Base-by-base conservation (phyloP, 352 stramenopile species). In the Phytophthora kernoviae region DNA sequence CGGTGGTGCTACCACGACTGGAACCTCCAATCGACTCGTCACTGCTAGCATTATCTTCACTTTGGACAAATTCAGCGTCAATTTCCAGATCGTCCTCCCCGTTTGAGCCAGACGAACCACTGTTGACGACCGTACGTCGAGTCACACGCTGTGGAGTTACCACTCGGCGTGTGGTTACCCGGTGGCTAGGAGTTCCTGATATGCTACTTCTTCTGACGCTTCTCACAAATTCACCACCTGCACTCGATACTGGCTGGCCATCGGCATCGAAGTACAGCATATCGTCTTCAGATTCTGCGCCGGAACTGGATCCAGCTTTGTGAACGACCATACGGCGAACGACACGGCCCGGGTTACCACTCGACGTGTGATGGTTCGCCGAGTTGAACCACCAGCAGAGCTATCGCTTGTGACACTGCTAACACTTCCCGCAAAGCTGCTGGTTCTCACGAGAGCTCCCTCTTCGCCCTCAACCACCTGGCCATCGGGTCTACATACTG, bases 111-210 rank as follows among this genome's bases (percentile, higher is more conserved):
- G 52, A 26, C 32, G 17, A 50, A 32, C 41, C 57, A 20, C 63
- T 75, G 15, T 46, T 52, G 36, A 58, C 43, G 6, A 67, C 40
- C 43, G 62, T 66, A 14, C 62, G 68, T 39, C 49, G 58, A 49
- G 70, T 51, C 0, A 77, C 41, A 32, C 58, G 63, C 27, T 68
- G 57, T 4, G 62, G 62, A 18, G 62, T 70, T 15, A 75, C 68
- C 4, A 73, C 68, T 4, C 58, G 62, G 36, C 62, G 67, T 26
- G 62, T 76, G 18, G 63, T 55, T 3, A 70, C 42, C 8, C 61
- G 50, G 20, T 53, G 55, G 40, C 45, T 51, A 10, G 45, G 24
- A 14, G 45, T n/a, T n/a, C n/a, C n/a, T n/a, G n/a, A n/a, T n/a
- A n/a, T 51, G 17, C 43, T 65, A 11, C 53, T 34, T 32, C n/a